phyloP scores from a whole-genome alignment of 2,329 filamentous ascomycete genomes.

The Thermothelomyces thermophilus region DNA sequence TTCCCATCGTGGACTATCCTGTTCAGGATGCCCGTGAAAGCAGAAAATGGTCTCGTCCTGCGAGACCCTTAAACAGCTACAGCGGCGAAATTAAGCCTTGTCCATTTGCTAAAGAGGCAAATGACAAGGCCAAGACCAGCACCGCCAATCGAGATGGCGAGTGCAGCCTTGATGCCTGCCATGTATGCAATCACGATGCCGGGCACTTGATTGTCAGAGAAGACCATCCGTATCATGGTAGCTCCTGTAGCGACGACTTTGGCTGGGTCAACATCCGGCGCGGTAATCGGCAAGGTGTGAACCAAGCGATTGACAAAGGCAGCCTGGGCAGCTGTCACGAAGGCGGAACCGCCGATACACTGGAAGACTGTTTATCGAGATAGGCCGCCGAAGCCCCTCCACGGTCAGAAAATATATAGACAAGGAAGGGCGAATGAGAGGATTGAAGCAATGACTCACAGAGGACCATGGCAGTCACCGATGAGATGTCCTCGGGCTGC shows the following conservation, averaged over 20 bases:
- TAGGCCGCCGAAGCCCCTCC: too few relatives aligned
- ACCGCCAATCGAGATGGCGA: constrained; percentile 45
- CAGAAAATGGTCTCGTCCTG: too few relatives aligned
- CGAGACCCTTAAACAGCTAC: background rate
- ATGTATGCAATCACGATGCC: constrained; percentile 54
- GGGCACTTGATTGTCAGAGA: constrained; percentile 40
- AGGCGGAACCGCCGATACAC: constrained; percentile 39
- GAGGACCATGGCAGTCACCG: constrained; percentile 27
- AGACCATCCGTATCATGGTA: constrained; percentile 44
- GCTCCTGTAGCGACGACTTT: constrained; percentile 35
- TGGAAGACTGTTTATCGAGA: too few relatives aligned
- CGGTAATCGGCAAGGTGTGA: constrained; percentile 20
- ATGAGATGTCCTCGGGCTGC: constrained; percentile 26
- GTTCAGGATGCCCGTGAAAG: too few relatives aligned
- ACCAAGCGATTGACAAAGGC: constrained; percentile 34
- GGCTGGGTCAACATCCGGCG: constrained; percentile 29
- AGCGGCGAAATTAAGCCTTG: constrained; percentile 16
- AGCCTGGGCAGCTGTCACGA: constrained; percentile 37
- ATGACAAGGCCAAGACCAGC: constrained; percentile 30
- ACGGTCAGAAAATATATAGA: too few relatives aligned
- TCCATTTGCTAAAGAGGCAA: constrained; percentile 28
- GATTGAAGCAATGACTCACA: constrained; percentile 18
- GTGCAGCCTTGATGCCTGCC: constrained; percentile 51
- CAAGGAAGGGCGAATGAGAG: too few relatives aligned
- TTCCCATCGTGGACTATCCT: too few relatives aligned